Evolutionary conservation across 2,329 filamentous ascomycete genomes (phyloP), one percentile per base, ranked within the genome.

Genomic region (Calonectria pauciramosa): DNA sequence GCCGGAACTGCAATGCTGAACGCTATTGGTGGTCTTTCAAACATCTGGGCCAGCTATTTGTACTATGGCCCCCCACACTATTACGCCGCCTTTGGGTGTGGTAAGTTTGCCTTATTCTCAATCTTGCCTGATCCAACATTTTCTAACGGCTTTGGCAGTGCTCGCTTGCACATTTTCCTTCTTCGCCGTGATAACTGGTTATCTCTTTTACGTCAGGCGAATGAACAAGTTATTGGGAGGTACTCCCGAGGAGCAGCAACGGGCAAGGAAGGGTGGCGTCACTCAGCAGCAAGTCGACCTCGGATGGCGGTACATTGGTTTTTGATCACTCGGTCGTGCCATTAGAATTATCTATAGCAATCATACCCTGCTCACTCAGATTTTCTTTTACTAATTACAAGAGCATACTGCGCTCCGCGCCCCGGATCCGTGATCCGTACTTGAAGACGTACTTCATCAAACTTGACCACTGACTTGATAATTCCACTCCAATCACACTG

Each of bases 1-100:
- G 86, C 84, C 1, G 86, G 84, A 4, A 83, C 82, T 3, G 86
- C 86, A 6, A 70, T 87, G 23, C 83, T 87, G 65, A 87, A 87
- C 77, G 69, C 81, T n/a, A 82, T 85, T 34, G 83, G 83, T 20
- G 82, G 82, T 36, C 82, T 80, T 0, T 81, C 82, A 11, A 84
- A 84, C 73, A 84, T 85, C 52, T 85, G 82, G 80, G 81, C 82
- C 18, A 82, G 81, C 0, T 85, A 85, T 65, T 71, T 86, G n/a
- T 86, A 85, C 75, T 84, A 84, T 47, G 80, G 76, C 3, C 76
- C 79, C 9, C 84, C 83, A n/a, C 84, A 85, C 30, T 87, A 85
- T 70, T 86, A 83, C 73, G 85, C 85, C 4, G 86, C 85, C 2
- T 86, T 86, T 68, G 86, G 85, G 9, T 28, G 34, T 38, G 38